These are phyloP conservation scores for Tolypocladium nubicola DNA, from an alignment of 2,329 filamentous ascomycete genomes.

Conservation along the genomic window DNA sequence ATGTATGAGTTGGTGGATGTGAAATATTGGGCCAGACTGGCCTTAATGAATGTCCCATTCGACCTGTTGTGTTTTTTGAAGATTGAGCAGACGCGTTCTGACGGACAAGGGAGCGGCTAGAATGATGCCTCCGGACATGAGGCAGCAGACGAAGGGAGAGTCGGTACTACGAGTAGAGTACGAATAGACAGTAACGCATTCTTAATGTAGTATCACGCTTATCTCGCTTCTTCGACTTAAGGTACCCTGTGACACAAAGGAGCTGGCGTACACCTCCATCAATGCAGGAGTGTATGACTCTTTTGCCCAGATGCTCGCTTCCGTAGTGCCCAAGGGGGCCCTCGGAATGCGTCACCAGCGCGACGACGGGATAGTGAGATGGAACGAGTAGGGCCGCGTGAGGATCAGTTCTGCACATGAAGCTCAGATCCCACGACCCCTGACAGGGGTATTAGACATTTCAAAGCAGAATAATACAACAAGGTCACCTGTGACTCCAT, in stretches of 20 bases:
- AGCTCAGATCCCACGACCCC: neutral
- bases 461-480: neutral
- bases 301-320: neutral
- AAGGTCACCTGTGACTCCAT: neutral
- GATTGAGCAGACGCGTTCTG: neutral
- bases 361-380: neutral
- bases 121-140: neutral
- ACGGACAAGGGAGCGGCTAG: neutral
- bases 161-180: neutral
- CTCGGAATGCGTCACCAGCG: neutral
- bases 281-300: neutral
- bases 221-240: neutral
- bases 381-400: neutral
- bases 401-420: neutral
- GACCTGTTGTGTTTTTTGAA: neutral
- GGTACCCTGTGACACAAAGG: neutral
- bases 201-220: conserved; percentile 1
- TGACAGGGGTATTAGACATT: neutral
- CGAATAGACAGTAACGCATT: conserved; percentile 1
- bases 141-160: neutral
- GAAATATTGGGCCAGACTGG: neutral
- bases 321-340: neutral
- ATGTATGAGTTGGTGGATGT: conserved; percentile 4
- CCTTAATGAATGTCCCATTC: neutral
- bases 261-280: neutral